Base-by-base conservation (phyloP, 306 rosid genomes). In the Prunus fruticosa region DNA sequence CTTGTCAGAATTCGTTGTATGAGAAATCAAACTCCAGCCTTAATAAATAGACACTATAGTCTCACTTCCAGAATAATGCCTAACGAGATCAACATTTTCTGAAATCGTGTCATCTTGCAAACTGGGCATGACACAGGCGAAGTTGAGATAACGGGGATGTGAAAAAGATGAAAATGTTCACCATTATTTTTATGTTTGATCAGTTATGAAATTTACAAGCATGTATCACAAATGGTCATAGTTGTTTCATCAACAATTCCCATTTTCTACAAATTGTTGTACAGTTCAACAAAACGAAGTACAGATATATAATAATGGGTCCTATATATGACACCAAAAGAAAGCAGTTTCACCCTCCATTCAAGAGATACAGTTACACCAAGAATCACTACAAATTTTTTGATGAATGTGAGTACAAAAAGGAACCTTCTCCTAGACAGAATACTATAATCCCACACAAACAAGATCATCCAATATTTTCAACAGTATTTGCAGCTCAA, bases 401-500 rank as follows among this genome's bases (percentile, higher is more conserved):
- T 25, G 52, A 38, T 53, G 2, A 11, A 65, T 15, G 51, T 27
- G 19, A 15, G 53, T 16, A 11, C 19, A 61, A 30, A 28, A 38
- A 38, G 43, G 9, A 38, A 38, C 43, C 41, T 41, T 28, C 30
- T 41, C 72, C 74, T 14, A 27, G 49, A 41, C 32, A 61, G 20
- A 76, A 76, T 65, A 68, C 60, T 46, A 38, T 16, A 66, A 50
- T 73, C 49, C 38, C 25, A 58, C 63, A 75, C 23, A 64, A 75
- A 23, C 47, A 47, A 13, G 41, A 75, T 45, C 65, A 70, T 65
- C 32, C 72, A 75, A 67, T 79, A 34, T 11, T 72, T 47, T 67
- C 27, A 69, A 75, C 45, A 74, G 23, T 69, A 12, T 38, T 60
- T 60, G 72, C 75, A 76, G 67, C 68, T 27, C 60, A 83, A 83